Percentiles rank a stretch among this genome's conserved stretches.
phyloP scores from a whole-genome alignment of 192 early-diverging fungal genomes.

The Rhizophagus sp. region DNA sequence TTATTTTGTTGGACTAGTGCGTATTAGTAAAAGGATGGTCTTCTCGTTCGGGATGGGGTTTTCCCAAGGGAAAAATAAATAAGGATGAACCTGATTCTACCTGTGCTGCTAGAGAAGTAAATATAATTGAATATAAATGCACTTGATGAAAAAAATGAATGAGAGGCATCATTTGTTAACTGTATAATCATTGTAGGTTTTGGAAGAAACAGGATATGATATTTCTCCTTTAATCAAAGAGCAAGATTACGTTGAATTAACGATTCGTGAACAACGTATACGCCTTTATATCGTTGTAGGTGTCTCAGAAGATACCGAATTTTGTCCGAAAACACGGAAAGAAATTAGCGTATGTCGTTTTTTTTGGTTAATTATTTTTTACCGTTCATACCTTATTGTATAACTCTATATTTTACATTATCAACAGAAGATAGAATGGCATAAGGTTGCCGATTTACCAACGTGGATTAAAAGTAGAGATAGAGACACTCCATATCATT shows the following conservation, averaged over 20 bases:
- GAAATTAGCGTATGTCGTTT: conserved; percentile 82
- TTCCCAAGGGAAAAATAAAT: conserved; percentile 99
- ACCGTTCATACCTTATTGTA: neutral
- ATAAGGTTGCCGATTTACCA: conserved; percentile 64
- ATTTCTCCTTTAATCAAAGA: conserved; percentile 66
- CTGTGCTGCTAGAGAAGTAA: conserved; percentile 91
- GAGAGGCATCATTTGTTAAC: neutral
- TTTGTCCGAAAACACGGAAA: conserved; percentile 84
- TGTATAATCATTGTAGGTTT: conserved; percentile 53
- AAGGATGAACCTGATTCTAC: conserved; percentile 85
- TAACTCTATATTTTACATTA: neutral
- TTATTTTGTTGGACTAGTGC: conserved; percentile 39
- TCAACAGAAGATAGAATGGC: conserved; percentile 66
- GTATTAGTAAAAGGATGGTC: conserved; percentile 95
- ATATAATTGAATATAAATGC: neutral
- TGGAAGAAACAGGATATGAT: conserved; percentile 96
- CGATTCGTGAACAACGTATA: conserved; percentile 87
- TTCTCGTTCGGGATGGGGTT: conserved; percentile 90
- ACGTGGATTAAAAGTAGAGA: conserved; percentile 31
- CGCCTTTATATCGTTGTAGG: conserved; percentile 89
- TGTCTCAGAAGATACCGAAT: conserved; percentile 78
- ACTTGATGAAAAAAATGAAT: neutral
- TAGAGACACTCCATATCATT: conserved; percentile 25
- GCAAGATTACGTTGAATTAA: conserved; percentile 85
- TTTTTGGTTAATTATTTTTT: neutral